Base-by-base conservation (phyloP, 257 asterid genomes). In the Plantago ovata region DNA sequence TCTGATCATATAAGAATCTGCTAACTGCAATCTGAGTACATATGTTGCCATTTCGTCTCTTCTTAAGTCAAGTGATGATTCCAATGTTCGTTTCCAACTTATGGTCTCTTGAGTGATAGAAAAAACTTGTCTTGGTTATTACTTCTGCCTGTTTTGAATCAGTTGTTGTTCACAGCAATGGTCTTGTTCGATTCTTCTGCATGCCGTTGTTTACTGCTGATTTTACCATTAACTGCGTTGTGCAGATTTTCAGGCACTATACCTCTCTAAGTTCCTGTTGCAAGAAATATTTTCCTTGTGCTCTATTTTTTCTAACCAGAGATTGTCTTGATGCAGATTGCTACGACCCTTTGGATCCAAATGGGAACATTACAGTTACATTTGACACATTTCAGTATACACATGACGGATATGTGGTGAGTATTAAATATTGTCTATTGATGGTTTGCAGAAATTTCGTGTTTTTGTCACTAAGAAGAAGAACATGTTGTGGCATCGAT, bases 291-390 rank as follows among this genome's bases (percentile, higher is more conserved):
- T 28, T 8, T 28, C 36, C 36, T 4, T 8, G 36, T 28, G 7
- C 3, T 6, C 36, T 38, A 50, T 60, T 21, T 44, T n/a, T 39
- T 57, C 56, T 65, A 56, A 62, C 38, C 22, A 22, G 23, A 13
- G 23, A 48, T 64, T 66, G 38, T 48, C 41, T 69, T 44, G 60
- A 45, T 70, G 73, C 84, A 86, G 89, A 80, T 63, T 72, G 84
- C 47, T 85, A 82, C 62, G 92, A 82, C 68, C 89, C 92, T 57
- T 53, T 86, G 77, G 95, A 86, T 75, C 86, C 92, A 38, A 72
- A 56, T 60, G 92, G 89, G 62, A 83, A 81, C 47, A 67, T 83
- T 10, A 73, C 82, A 1, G 72, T 86, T 52, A 69, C 79, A 38
- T 78, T 78, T 20, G 92, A 82, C 69, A 71, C 75, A 41, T 39